Conservation (phyloP, 1,284 basidiomycete species). For the Abortiporus biennis region DNA sequence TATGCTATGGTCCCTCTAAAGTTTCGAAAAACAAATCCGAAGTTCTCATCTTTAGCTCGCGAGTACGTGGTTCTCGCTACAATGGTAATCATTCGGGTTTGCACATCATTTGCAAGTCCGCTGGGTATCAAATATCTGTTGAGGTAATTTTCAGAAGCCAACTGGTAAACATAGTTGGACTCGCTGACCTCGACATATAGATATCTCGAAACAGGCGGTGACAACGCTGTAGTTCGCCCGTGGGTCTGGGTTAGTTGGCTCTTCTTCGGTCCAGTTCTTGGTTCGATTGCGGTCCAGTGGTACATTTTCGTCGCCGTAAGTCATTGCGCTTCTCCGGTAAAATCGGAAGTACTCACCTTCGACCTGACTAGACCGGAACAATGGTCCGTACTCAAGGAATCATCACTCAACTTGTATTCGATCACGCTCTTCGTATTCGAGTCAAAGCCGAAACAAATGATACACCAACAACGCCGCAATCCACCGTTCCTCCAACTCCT, state of each 20-base stretch:
- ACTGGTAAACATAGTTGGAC: constrained; percentile 18
- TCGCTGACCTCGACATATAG: constrained; percentile 20
- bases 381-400: constrained; percentile 41
- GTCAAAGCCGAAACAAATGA: constrained; percentile 30
- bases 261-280: constrained; percentile 49
- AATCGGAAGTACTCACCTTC: too few relatives aligned
- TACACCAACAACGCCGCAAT: constrained; percentile 6
- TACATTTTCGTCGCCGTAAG: constrained; percentile 43
- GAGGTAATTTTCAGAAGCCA: constrained; percentile 10
- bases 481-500: constrained; percentile 19
- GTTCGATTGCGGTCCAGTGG: constrained; percentile 36
- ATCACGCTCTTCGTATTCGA: constrained; percentile 49
- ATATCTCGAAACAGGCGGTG: constrained; percentile 38
- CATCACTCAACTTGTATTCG: constrained; percentile 52
- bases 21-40: not conserved
- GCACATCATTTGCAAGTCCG: constrained; percentile 31
- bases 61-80: constrained; percentile 20
- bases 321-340: too few relatives aligned
- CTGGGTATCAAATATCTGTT: constrained; percentile 42
- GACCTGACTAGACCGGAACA: constrained; percentile 26
- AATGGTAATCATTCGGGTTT: constrained; percentile 12
- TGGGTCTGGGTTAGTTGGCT: constrained; percentile 62
- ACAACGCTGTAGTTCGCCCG: constrained; percentile 33
- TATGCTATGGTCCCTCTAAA: constrained; percentile 8
- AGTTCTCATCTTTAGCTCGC: constrained; percentile 8